These are phyloP conservation scores for Melaleuca alternifolia DNA, from an alignment of 345 rosid species.

Conservation along the genomic window DNA sequence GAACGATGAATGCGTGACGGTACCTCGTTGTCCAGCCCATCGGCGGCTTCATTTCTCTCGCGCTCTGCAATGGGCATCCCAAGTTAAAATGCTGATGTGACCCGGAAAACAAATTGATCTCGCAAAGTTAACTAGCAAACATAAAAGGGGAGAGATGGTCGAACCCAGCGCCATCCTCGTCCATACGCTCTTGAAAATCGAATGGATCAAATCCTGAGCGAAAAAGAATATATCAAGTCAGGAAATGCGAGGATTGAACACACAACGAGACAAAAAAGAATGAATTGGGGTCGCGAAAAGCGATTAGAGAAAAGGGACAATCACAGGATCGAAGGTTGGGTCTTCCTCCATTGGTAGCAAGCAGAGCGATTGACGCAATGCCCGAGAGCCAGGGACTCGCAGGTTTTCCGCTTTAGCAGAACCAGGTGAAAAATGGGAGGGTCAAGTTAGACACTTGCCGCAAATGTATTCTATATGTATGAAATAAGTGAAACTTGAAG, in stretches of 20 bases:
- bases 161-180: constrained; percentile 52
- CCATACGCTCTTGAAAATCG: constrained; percentile 87
- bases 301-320: background rate
- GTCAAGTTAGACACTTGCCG: accelerated
- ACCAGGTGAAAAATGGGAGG: background rate
- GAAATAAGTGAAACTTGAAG: accelerated
- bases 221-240: background rate
- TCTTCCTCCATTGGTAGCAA: constrained; percentile 28
- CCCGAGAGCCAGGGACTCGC: background rate
- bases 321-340: constrained; percentile 52
- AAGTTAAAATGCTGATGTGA: background rate
- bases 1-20: background rate
- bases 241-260: background rate
- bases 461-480: accelerated
- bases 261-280: background rate
- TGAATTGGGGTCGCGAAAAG: background rate
- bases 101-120: background rate
- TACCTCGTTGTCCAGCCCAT: constrained; percentile 57
- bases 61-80: constrained; percentile 31
- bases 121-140: background rate
- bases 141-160: background rate
- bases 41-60: constrained; percentile 38
- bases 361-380: background rate
- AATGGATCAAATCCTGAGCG: constrained; percentile 58
- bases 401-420: background rate